Conservation (phyloP, 2,329 filamentous ascomycete species). For the Thermothelomyces thermophilus region DNA sequence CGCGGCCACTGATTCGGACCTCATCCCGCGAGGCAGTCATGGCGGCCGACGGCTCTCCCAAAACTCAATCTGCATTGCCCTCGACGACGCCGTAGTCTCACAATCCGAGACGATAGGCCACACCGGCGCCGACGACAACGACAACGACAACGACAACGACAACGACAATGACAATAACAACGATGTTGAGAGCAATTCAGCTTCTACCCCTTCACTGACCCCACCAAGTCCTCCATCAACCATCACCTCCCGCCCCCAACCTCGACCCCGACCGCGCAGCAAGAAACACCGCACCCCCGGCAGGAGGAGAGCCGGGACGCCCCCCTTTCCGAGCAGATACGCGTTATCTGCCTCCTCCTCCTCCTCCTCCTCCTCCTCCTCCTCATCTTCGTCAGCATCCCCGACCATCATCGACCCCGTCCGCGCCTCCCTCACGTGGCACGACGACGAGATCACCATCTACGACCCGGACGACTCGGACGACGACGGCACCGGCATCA, state of each 20-base stretch:
- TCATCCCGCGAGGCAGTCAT: neutral
- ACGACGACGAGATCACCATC: constrained; percentile 61
- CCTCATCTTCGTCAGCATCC: constrained; percentile 29
- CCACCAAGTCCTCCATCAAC: neutral
- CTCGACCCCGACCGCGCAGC: neutral
- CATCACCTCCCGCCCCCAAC: neutral
- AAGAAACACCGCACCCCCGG: neutral
- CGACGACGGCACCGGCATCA: constrained; percentile 61
- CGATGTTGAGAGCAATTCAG: neutral
- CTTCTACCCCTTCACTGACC: neutral
- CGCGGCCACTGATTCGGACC: neutral
- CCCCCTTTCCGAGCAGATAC: constrained; percentile 3
- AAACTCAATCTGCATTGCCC: constrained; percentile 14
- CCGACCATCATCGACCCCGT: constrained; percentile 42
- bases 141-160: neutral
- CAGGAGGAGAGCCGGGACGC: constrained; percentile 3
- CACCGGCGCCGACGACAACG: neutral
- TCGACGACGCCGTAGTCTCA: constrained; percentile 16
- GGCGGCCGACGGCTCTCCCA: constrained; percentile 3
- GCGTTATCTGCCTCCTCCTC: too few relatives aligned
- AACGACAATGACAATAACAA: neutral
- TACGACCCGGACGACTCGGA: constrained; percentile 59
- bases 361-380: too few relatives aligned
- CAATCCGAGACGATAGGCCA: constrained; percentile 12
- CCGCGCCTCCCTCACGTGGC: constrained; percentile 58